Conservation (phyloP, 2,329 filamentous ascomycete genomes). For the Hypoxylon rubiginosum region DNA sequence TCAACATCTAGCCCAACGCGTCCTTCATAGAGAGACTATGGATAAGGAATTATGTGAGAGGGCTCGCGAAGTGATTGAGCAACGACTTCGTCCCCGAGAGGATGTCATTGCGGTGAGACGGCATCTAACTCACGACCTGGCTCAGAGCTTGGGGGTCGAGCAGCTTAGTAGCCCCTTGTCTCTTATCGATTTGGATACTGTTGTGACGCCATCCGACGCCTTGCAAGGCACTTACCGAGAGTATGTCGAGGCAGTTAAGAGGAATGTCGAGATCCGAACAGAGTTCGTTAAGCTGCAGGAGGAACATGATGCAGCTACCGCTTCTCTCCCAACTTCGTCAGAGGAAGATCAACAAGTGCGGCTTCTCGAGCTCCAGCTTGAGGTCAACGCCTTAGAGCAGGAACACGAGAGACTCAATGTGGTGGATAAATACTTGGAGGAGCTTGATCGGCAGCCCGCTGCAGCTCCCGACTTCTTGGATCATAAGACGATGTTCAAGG, state of each 20-base stretch:
- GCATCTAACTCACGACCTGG: constrained; percentile 67
- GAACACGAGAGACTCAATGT: constrained; percentile 65
- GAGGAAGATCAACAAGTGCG: constrained; percentile 44
- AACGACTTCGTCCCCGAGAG: constrained; percentile 69
- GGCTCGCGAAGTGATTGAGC: constrained; percentile 61
- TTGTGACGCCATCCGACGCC: constrained; percentile 54
- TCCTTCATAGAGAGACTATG: constrained; percentile 35
- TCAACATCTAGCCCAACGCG: not conserved
- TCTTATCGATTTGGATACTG: constrained; percentile 58
- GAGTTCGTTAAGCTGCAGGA: constrained; percentile 60
- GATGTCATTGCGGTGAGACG: constrained; percentile 69
- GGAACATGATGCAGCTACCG: constrained; percentile 43
- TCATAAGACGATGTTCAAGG: constrained; percentile 62
- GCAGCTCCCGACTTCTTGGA: constrained; percentile 65
- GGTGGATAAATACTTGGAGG: constrained; percentile 65
- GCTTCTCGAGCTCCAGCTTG: constrained; percentile 64
- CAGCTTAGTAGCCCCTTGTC: constrained; percentile 62
- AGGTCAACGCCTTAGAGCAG: constrained; percentile 64
- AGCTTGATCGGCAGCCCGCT: constrained; percentile 65
- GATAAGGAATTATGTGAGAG: constrained; percentile 51
- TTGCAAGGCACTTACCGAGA: constrained; percentile 65
- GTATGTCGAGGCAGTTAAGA: constrained; percentile 67
- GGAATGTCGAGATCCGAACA: constrained; percentile 65
- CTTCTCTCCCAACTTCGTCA: constrained; percentile 39
- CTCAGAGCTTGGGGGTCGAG: constrained; percentile 60